Percentiles rank a stretch among this genome's conserved stretches.
phyloP scores from a whole-genome alignment of 257 asterid genomes.

The Paulownia fortunei region DNA sequence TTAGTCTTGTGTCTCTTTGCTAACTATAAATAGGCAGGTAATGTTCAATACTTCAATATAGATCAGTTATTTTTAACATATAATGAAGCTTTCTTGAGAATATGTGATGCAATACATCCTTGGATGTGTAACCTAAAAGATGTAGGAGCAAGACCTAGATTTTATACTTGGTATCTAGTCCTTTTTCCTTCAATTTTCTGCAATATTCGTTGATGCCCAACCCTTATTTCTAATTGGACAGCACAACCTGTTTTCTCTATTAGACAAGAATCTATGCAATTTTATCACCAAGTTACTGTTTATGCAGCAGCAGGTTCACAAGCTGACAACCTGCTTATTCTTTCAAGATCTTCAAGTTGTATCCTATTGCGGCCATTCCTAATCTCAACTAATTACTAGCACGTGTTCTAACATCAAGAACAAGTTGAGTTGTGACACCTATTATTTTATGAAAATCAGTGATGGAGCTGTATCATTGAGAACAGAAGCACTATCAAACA shows the following conservation, averaged over 20 bases:
- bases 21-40: not conserved
- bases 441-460: not conserved
- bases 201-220: not conserved
- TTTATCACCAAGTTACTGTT: not conserved
- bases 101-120: not conserved
- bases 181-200: not conserved
- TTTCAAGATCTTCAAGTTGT: not conserved
- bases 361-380: no score
- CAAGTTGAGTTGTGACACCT: no score
- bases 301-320: conserved; percentile 1
- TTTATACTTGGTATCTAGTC: not conserved
- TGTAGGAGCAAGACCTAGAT: not conserved
- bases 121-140: not conserved
- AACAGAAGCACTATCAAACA: conserved; percentile 24
- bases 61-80: no score
- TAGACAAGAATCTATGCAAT: conserved; percentile 3
- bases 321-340: not conserved
- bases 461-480: not conserved
- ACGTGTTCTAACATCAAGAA: not conserved
- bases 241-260: not conserved
- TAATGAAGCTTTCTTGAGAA: not conserved
- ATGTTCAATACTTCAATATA: not conserved
- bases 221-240: not conserved
- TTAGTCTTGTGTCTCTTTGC: not conserved
- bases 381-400: not conserved